Evolutionary conservation across 306 rosid genomes (phyloP).

Genomic region (Vigna angularis): DNA sequence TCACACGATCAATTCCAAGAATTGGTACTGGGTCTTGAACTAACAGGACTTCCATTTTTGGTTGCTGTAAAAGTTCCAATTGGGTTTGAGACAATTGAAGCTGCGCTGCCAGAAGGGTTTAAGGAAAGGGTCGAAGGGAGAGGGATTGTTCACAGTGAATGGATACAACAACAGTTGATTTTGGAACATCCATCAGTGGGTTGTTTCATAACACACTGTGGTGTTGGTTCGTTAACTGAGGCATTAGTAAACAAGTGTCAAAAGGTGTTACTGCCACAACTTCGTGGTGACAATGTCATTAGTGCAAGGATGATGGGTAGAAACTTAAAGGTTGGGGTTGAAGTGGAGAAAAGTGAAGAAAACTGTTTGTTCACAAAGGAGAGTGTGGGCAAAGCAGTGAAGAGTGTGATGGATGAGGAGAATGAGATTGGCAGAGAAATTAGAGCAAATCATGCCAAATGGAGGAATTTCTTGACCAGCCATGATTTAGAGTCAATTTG

Average conservation of each 20-base stretch:
- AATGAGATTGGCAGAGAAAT: slow-evolving; percentile 49
- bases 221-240: slow-evolving; percentile 64
- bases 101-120: slow-evolving; percentile 50
- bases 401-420: slow-evolving; percentile 53
- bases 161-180: slow-evolving; percentile 72
- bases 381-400: slow-evolving; percentile 57
- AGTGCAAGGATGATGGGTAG: slow-evolving; percentile 53
- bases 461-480: slow-evolving; percentile 42
- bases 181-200: slow-evolving; percentile 65
- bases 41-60: slow-evolving; percentile 43
- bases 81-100: slow-evolving; percentile 46
- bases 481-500: slow-evolving; percentile 7
- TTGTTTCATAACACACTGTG: slow-evolving; percentile 81
- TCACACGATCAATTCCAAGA: slow-evolving; percentile 32
- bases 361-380: slow-evolving; percentile 58
- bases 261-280: slow-evolving; percentile 55
- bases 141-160: slow-evolving; percentile 53
- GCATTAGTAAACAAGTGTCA: slow-evolving; percentile 55
- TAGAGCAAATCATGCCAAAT: slow-evolving; percentile 45
- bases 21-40: slow-evolving; percentile 48
- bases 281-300: slow-evolving; percentile 44
- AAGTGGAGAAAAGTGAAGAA: slow-evolving; percentile 66
- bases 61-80: slow-evolving; percentile 35
- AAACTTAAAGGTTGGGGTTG: slow-evolving; percentile 47
- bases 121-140: slow-evolving; percentile 43